Evolutionary conservation across 2,329 filamentous ascomycete species (phyloP), one percentile per base, ranked within the genome.

Genomic region (Colletotrichum zoysiae): DNA sequence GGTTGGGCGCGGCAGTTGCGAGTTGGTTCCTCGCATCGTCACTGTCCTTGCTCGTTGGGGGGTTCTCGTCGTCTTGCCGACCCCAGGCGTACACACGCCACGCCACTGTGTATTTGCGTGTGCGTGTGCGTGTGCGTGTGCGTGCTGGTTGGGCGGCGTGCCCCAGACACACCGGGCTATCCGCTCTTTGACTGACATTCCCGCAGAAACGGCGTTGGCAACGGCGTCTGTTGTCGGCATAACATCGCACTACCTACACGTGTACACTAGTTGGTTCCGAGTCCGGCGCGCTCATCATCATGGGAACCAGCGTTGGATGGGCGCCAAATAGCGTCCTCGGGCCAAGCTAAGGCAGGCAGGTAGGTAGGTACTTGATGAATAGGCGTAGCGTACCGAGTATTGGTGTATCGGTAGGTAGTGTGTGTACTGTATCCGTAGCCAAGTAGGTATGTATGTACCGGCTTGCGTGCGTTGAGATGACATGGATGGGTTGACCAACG

Each of bases 171-270:
- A 50, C n/a, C 26, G 23, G 12, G 18, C 50, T 7, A 55, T 55
- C 61, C 44, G 14, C 35, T 33, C 38, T 46, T 23, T 33, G 23
- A 56, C 38, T 56, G 61, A 56, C 61, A 64, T 44, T 64, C 50
- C 61, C 61, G 61, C 23, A 38, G 26, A 46, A 38, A 56, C 61
- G 61, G 61, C 61, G 38, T 26, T 46, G 16, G 44, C 20, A 64
- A 64, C 61, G 61, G 61, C 61, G 50, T 40, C 38, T 20, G 35
- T 56, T 55, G 38, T 38, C 44, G 61, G 35, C 61, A 56, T 55
- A 50, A 50, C 50, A 5, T 35, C 16, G 30, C 4, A 30, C 30
- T 4, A 30, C 30, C 30, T 4, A 30, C 30, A 30, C 2, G 30
- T 30, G 30, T 30, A n/a, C n/a, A n/a, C n/a, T n/a, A 30, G 30